These are phyloP conservation scores for Dothistroma pini DNA, from an alignment of 2,329 filamentous ascomycete species.

Conservation along the genomic window DNA sequence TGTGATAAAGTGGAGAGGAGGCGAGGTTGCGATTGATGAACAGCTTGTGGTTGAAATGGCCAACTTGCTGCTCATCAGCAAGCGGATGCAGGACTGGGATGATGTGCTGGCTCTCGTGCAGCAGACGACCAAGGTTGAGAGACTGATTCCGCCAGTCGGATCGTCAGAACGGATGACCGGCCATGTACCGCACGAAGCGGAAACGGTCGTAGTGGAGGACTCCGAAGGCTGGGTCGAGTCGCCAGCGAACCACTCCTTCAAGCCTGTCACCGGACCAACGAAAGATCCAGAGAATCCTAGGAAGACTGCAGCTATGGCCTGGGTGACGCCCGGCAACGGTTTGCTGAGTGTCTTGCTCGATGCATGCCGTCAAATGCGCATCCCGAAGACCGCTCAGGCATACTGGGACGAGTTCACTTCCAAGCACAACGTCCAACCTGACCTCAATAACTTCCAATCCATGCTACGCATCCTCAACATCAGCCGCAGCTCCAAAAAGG, in stretches of 20 bases:
- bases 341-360: constrained; percentile 67
- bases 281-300: constrained; percentile 13
- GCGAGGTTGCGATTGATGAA: constrained; percentile 70
- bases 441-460: constrained; percentile 64
- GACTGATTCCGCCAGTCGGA: constrained; percentile 44
- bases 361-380: constrained; percentile 58
- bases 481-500: constrained; percentile 61
- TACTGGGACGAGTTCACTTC: constrained; percentile 76
- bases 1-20: constrained; percentile 68
- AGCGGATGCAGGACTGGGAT: constrained; percentile 59
- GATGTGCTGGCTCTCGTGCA: constrained; percentile 73
- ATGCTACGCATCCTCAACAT: constrained; percentile 65
- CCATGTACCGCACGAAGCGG: constrained; percentile 27
- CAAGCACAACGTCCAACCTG: constrained; percentile 62
- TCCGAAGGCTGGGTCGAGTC: constrained; percentile 26
- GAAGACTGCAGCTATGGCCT: constrained; percentile 30
- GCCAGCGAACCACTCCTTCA: constrained; percentile 31
- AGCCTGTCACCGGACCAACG: constrained; percentile 21
- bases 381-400: constrained; percentile 58
- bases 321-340: constrained; percentile 49
- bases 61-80: constrained; percentile 65
- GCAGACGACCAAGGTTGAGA: constrained; percentile 74
- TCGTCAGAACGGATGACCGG: constrained; percentile 25
- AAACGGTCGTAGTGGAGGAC: constrained; percentile 8
- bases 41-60: constrained; percentile 78